Conservation (phyloP, 2,329 filamentous ascomycete species). For the Phialocephala sp. region DNA sequence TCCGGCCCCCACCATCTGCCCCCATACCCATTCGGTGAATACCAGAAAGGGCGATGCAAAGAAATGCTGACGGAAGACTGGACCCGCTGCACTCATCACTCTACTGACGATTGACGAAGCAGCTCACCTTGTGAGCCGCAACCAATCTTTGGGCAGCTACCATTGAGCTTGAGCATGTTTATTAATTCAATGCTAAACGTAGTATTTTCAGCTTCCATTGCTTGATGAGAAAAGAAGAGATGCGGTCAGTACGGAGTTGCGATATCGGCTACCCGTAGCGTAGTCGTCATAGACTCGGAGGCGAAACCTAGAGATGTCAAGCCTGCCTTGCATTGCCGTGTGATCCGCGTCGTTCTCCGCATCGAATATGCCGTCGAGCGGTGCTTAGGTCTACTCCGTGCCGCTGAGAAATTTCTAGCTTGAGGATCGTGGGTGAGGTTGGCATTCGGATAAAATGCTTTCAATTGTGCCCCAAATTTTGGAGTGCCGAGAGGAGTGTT, state of each 20-base stretch:
- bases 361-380: background rate
- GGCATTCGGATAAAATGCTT: conserved; percentile 3
- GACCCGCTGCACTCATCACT: background rate
- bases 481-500: background rate
- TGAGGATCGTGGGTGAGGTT: background rate
- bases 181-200: background rate
- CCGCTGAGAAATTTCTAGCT: background rate
- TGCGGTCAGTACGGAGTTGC: background rate
- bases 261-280: background rate
- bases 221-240: background rate
- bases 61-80: background rate
- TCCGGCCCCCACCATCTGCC: background rate
- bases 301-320: background rate
- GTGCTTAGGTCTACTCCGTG: background rate
- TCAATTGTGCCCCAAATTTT: conserved; percentile 1
- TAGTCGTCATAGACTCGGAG: background rate
- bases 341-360: conserved; percentile 5
- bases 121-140: background rate
- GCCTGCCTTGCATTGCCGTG: background rate
- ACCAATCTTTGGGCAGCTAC: background rate
- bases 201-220: background rate
- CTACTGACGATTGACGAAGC: background rate
- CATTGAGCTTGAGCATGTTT: background rate
- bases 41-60: background rate
- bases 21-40: background rate